A percentile compares a stretch with the other conserved stretches of the same genome.
These are phyloP conservation scores for Brassica juncea DNA, from an alignment of 345 rosid genomes.

Conservation along the genomic window DNA sequence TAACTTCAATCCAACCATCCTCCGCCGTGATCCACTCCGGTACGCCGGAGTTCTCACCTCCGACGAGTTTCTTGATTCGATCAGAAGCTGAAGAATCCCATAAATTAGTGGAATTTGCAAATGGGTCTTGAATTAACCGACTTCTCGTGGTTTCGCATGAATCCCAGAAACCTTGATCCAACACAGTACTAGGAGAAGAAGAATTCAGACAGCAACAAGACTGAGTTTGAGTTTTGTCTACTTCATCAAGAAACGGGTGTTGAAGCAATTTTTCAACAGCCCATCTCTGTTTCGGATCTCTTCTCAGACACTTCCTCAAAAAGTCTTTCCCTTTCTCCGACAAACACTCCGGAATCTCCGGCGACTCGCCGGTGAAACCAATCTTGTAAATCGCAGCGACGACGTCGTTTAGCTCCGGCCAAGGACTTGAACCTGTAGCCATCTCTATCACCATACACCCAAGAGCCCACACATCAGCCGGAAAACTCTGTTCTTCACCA, in stretches of 20 bases:
- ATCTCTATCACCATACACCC: conserved; percentile 81
- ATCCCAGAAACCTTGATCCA: conserved; percentile 83
- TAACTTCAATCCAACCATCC: conserved; percentile 70
- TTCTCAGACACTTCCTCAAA: conserved; percentile 59
- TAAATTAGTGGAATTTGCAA: not conserved
- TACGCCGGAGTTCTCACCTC: conserved; percentile 13
- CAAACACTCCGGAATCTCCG: conserved; percentile 65
- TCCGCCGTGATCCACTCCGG: conserved; percentile 41
- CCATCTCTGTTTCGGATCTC: conserved; percentile 69
- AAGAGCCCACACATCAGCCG: conserved; percentile 88
- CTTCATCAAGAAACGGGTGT: conserved; percentile 64
- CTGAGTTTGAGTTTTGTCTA: not conserved
- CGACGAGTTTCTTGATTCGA: conserved; percentile 56
- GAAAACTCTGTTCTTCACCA: conserved; percentile 76
- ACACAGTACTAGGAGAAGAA: conserved; percentile 68
- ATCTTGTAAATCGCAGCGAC: conserved; percentile 68
- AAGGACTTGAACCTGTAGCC: conserved; percentile 73
- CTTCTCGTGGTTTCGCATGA: conserved; percentile 44
- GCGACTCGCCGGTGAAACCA: conserved; percentile 70
- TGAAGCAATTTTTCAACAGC: conserved; percentile 57
- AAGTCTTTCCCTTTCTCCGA: conserved; percentile 67
- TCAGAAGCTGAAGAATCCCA: conserved; percentile 31
- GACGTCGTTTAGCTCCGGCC: conserved; percentile 66
- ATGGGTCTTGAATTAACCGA: conserved; percentile 31
- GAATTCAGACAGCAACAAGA: conserved; percentile 7